Evolutionary conservation across 2,329 filamentous ascomycete genomes (phyloP).

Genomic region (Colletotrichum salicis): DNA sequence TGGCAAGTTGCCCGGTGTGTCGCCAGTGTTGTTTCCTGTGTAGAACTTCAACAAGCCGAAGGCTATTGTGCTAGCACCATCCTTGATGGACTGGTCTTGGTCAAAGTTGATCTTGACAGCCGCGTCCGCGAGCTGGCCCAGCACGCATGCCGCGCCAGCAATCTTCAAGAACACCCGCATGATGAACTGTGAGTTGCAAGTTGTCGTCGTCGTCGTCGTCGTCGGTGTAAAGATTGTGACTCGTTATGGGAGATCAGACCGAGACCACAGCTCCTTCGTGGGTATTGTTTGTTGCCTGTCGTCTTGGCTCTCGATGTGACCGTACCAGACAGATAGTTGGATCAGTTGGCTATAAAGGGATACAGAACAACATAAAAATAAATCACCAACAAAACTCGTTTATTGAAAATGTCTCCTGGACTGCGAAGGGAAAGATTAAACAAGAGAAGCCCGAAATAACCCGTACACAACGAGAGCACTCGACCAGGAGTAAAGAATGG

Average conservation of each 20-base stretch:
- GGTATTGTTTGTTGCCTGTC: neutral
- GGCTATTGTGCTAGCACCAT: conserved; percentile 50
- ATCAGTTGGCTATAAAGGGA: conserved; percentile 9
- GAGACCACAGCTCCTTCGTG: neutral
- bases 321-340: neutral
- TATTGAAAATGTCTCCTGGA: conserved; percentile 21
- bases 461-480: conserved; percentile 3
- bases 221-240: neutral
- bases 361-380: neutral
- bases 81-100: conserved; percentile 47
- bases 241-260: neutral
- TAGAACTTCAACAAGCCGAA: conserved; percentile 52
- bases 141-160: conserved; percentile 28
- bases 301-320: neutral
- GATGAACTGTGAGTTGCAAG: neutral
- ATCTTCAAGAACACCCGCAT: conserved; percentile 27
- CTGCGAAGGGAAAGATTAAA: neutral
- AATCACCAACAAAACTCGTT: neutral
- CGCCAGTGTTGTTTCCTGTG: conserved; percentile 68
- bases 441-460: neutral
- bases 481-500: conserved; percentile 31
- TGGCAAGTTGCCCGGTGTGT: conserved; percentile 67
- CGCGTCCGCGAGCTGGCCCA: conserved; percentile 22
- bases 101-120: conserved; percentile 26
- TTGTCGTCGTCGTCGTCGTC: neutral